A percentile compares a stretch with the other conserved stretches of the same genome.
Conservation (phyloP, 1,284 basidiomycete genomes). For the Leccinum subrobustum region DNA sequence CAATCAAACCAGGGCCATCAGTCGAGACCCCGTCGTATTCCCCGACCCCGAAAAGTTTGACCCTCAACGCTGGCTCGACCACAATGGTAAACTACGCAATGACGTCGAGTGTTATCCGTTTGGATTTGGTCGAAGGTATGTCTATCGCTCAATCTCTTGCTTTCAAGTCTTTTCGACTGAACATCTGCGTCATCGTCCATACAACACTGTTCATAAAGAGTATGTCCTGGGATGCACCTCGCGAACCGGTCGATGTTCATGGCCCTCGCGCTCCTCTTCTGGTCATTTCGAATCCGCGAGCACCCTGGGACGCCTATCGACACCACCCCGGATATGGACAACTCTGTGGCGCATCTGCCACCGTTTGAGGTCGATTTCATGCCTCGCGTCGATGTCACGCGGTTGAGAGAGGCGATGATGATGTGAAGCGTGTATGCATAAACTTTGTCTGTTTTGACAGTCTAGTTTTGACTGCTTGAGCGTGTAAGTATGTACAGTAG, state of each 20-base stretch:
- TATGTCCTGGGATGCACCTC: conserved; percentile 25
- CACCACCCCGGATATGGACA: conserved; percentile 10
- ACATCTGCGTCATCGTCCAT: not conserved
- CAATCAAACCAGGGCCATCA: conserved; percentile 43
- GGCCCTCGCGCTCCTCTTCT: conserved; percentile 17
- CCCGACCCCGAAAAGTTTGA: conserved; percentile 58
- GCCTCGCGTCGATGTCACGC: conserved; percentile 22
- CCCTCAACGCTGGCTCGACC: conserved; percentile 56
- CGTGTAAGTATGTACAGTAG: not conserved
- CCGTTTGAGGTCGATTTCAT: conserved; percentile 21
- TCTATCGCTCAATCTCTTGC: not conserved
- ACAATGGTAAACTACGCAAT: conserved; percentile 46
- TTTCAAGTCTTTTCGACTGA: not conserved
- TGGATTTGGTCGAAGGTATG: conserved; percentile 49
- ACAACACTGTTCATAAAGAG: conserved; percentile 14
- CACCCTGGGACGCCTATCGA: conserved; percentile 15
- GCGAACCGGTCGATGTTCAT: conserved; percentile 27
- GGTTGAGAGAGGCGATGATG: conserved; percentile 32
- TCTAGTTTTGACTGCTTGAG: not conserved
- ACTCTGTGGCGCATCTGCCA: not conserved
- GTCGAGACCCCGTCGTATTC: conserved; percentile 51
- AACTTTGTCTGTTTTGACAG: not conserved
- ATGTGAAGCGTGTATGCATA: not conserved
- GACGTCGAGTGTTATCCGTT: conserved; percentile 54
- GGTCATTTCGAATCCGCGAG: conserved; percentile 25